A percentile compares a stretch with the other conserved stretches of the same genome.
Conservation (phyloP, 371 early-diverging fungal genomes). For the Rhizomucor pusillus region DNA sequence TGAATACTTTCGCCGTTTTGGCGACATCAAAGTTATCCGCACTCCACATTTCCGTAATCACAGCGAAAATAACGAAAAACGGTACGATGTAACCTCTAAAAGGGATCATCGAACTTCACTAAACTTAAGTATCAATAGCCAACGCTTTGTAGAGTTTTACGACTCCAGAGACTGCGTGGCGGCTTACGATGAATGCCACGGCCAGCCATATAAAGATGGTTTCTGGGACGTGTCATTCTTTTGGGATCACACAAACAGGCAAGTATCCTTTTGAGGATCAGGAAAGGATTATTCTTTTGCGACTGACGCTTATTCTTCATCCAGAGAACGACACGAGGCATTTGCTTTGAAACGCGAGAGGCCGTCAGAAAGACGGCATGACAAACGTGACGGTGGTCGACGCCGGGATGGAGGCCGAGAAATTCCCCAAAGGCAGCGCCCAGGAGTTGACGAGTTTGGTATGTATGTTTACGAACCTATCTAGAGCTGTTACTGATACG, state of each 20-base stretch:
- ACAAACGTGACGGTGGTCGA: background rate
- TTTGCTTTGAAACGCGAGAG: conserved; percentile 14
- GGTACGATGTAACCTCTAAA: conserved; percentile 7
- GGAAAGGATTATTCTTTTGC: background rate
- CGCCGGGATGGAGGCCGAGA: no score
- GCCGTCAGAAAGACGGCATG: conserved; percentile 3
- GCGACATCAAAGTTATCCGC: conserved; percentile 51
- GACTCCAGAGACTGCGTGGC: conserved; percentile 50
- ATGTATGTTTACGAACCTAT: background rate
- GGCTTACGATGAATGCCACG: conserved; percentile 37
- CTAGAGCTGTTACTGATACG: background rate
- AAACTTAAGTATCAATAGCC: conserved; percentile 19
- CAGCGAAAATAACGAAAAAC: conserved; percentile 11
- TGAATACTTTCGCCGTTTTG: conserved; percentile 38
- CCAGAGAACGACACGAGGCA: conserved; percentile 20
- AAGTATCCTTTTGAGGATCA: conserved; percentile 2
- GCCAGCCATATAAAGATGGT: conserved; percentile 38
- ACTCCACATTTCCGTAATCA: conserved; percentile 33
- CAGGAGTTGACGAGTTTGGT: background rate
- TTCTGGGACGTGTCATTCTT: conserved; percentile 46
- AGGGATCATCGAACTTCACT: background rate
- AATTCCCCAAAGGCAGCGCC: no score
- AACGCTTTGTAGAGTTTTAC: conserved; percentile 55
- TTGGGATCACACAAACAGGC: conserved; percentile 55
- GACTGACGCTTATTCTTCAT: background rate